Conservation (phyloP, 2,329 filamentous ascomycete genomes). For the Aureobasidium lini region DNA sequence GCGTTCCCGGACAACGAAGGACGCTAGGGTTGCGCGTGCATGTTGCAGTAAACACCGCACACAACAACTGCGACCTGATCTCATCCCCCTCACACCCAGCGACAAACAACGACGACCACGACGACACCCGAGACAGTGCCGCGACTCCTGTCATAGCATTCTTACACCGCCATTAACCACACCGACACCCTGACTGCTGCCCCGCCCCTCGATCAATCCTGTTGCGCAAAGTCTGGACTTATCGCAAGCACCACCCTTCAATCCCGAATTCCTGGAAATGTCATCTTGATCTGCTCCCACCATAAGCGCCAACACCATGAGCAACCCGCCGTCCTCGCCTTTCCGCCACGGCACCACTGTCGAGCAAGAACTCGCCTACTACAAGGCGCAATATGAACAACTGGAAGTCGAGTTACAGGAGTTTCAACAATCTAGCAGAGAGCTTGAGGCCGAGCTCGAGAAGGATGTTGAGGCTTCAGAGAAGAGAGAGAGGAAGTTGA, state of each 20-base stretch:
- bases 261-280: not conserved
- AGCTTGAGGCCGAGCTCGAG: constrained; percentile 89
- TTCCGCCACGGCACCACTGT: constrained; percentile 30
- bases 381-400: constrained; percentile 92
- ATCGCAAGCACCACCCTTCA: not conserved
- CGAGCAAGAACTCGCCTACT: constrained; percentile 81
- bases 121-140: constrained; percentile 6
- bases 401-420: constrained; percentile 86
- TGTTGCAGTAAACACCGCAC: constrained; percentile 7
- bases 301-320: constrained; percentile 7
- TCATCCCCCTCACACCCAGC: not conserved
- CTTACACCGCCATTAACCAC: not conserved
- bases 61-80: constrained; percentile 4
- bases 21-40: constrained; percentile 5
- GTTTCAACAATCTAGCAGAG: constrained; percentile 88
- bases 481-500: constrained; percentile 77
- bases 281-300: not conserved
- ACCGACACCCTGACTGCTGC: not conserved
- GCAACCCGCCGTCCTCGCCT: constrained; percentile 29
- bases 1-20: constrained; percentile 10
- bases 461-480: constrained; percentile 94
- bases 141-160: constrained; percentile 2
- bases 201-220: not conserved
- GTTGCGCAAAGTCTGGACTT: not conserved
- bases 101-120: constrained; percentile 1